A percentile compares a stretch with the other conserved stretches of the same genome.
These are phyloP conservation scores for Ogataea chonburiensis DNA, from an alignment of 805 yeast genomes.

Conservation along the genomic window DNA sequence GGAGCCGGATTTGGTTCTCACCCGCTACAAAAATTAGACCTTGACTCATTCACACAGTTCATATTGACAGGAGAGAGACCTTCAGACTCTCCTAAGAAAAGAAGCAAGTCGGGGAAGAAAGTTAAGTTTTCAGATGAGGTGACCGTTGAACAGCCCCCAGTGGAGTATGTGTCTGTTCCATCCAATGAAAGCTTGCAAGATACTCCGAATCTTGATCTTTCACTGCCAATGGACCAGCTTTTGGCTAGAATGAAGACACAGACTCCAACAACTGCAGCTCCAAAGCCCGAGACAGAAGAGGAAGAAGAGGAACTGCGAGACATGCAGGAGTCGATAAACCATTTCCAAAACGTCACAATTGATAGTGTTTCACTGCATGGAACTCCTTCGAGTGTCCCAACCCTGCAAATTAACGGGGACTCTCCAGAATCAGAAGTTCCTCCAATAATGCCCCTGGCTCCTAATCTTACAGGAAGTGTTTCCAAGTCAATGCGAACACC, in stretches of 20 bases:
- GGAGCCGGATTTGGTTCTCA: slow-evolving; percentile 5
- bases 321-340: slow-evolving; percentile 71
- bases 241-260: slow-evolving; percentile 43
- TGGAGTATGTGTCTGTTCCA: slow-evolving; percentile 7
- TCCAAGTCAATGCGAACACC: slow-evolving; percentile 45
- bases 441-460: slow-evolving; percentile 41
- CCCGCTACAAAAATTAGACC: slow-evolving; percentile 51
- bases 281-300: slow-evolving; percentile 57
- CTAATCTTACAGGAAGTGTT: slow-evolving; percentile 55
- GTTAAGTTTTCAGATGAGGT: slow-evolving; percentile 75
- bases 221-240: slow-evolving; percentile 77
- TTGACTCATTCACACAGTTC: slow-evolving; percentile 83
- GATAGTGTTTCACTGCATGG: slow-evolving; percentile 77
- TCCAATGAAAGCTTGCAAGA: slow-evolving; percentile 15
- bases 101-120: slow-evolving; percentile 48
- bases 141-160: slow-evolving; percentile 34
- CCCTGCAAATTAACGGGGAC: slow-evolving; percentile 16
- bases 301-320: slow-evolving; percentile 72
- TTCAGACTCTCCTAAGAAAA: slow-evolving; percentile 37
- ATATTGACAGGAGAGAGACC: slow-evolving; percentile 80
- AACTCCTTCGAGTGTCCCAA: slow-evolving; percentile 55
- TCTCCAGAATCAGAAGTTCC: slow-evolving; percentile 12
- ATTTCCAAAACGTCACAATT: slow-evolving; percentile 73
- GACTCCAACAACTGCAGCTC: slow-evolving; percentile 10
- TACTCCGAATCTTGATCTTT: slow-evolving; percentile 45